These are phyloP conservation scores for Cladosporium oxysporum DNA, from an alignment of 2,329 filamentous ascomycete species.

Conservation along the genomic window DNA sequence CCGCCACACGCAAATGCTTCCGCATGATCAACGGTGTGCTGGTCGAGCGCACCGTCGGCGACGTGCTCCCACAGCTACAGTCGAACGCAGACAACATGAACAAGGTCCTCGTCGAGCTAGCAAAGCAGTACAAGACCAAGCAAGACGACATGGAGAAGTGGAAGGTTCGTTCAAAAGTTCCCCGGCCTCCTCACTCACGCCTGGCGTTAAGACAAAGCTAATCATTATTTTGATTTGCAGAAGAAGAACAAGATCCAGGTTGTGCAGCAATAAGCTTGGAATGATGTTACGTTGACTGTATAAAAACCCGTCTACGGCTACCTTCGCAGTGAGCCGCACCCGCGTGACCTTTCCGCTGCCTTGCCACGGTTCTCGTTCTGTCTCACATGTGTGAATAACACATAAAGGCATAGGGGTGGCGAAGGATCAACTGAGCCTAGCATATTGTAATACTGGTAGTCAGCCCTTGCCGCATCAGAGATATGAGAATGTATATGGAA, in stretches of 20 bases:
- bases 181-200: too few species aligned
- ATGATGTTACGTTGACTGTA: not conserved
- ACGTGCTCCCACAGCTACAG: conserved; percentile 85
- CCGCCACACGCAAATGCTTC: conserved; percentile 90
- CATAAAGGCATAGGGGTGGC: not conserved
- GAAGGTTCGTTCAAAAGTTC: conserved; percentile 66
- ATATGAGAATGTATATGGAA: not conserved
- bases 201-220: not conserved
- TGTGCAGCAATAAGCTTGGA: conserved; percentile 62
- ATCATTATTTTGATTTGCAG: conserved; percentile 46
- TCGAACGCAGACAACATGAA: conserved; percentile 93
- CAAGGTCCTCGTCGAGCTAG: conserved; percentile 89
- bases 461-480: not conserved
- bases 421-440: not conserved
- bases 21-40: conserved; percentile 97
- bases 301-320: not conserved
- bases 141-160: conserved; percentile 95
- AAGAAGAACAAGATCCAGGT: conserved; percentile 90
- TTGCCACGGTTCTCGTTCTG: not conserved
- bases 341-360: not conserved
- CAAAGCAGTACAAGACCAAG: conserved; percentile 95
- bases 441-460: not conserved
- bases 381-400: not conserved
- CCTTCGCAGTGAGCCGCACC: not conserved
- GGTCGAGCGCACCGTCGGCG: conserved; percentile 89